These are phyloP conservation scores for Periconia sp. DNA, from an alignment of 2,329 filamentous ascomycete genomes.

Conservation along the genomic window DNA sequence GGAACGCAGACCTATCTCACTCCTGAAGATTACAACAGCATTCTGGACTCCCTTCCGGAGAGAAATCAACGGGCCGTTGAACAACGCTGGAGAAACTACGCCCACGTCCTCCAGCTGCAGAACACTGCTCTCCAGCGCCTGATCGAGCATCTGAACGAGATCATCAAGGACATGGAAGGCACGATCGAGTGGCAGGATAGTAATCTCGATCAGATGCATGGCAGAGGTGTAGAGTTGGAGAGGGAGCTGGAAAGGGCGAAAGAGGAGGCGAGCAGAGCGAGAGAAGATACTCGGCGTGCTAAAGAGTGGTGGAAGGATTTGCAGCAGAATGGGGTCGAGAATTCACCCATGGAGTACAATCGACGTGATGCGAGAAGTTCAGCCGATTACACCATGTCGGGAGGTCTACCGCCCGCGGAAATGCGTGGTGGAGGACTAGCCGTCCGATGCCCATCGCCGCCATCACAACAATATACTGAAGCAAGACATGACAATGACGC, in stretches of 20 bases:
- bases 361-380: too few relatives aligned
- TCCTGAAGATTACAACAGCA: too few relatives aligned
- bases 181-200: slow-evolving; percentile 10
- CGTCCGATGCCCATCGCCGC: too few relatives aligned
- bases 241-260: neutral
- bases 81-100: too few relatives aligned
- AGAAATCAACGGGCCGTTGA: too few relatives aligned
- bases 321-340: neutral
- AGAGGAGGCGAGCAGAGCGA: slow-evolving; percentile 1
- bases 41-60: too few relatives aligned
- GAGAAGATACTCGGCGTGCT: neutral
- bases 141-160: slow-evolving; percentile 2
- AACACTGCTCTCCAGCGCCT: slow-evolving; percentile 3
- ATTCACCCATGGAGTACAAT: too few relatives aligned
- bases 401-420: neutral
- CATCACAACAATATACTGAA: too few relatives aligned
- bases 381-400: too few relatives aligned
- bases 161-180: slow-evolving; percentile 6
- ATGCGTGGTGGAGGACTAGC: slow-evolving; percentile 11
- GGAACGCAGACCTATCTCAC: too few relatives aligned
- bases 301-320: slow-evolving; percentile 1
- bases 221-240: slow-evolving; percentile 2
- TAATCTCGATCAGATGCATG: neutral
- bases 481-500: too few relatives aligned
- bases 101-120: slow-evolving; percentile 4